Evolutionary conservation across 768 basidiomycete species (phyloP).

Genomic region (Pulveroboletus sp.): DNA sequence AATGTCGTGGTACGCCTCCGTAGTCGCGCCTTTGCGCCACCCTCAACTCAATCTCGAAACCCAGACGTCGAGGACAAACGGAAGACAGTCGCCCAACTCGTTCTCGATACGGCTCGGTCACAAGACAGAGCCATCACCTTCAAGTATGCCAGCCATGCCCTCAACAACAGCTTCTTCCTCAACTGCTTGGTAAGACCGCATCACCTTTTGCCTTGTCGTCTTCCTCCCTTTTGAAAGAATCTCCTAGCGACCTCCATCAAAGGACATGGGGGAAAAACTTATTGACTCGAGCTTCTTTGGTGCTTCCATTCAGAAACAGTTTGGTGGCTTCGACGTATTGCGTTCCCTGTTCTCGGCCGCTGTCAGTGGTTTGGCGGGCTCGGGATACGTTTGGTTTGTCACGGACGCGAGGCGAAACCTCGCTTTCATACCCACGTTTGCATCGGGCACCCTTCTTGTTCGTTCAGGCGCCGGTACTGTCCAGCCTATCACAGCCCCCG

Average conservation of each 20-base stretch:
- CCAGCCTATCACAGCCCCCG: constrained; percentile 20
- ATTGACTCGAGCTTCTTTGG: constrained; percentile 17
- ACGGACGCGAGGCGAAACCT: constrained; percentile 55
- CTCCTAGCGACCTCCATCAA: constrained; percentile 32
- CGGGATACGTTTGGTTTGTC: constrained; percentile 88
- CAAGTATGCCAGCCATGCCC: constrained; percentile 86
- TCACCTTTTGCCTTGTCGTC: not conserved
- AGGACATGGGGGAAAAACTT: constrained; percentile 15
- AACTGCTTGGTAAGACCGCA: constrained; percentile 62
- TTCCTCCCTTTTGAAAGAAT: not conserved
- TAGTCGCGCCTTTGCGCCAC: not conserved
- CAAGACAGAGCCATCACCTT: constrained; percentile 65
- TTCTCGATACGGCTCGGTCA: constrained; percentile 59
- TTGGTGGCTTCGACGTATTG: constrained; percentile 62
- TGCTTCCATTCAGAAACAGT: constrained; percentile 34
- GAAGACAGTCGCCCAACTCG: constrained; percentile 61
- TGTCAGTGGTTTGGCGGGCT: constrained; percentile 70
- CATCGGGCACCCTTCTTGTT: constrained; percentile 82
- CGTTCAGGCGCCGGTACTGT: constrained; percentile 45
- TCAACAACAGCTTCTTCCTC: constrained; percentile 96
- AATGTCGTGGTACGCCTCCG: constrained; percentile 56
- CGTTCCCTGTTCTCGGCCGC: constrained; percentile 75
- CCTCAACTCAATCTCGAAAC: not conserved
- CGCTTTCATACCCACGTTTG: constrained; percentile 82
- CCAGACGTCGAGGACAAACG: constrained; percentile 54